A percentile compares a stretch with the other conserved stretches of the same genome.
These are phyloP conservation scores for Pilasporangium apinafurcum DNA, from an alignment of 352 stramenopile genomes.

Conservation along the genomic window DNA sequence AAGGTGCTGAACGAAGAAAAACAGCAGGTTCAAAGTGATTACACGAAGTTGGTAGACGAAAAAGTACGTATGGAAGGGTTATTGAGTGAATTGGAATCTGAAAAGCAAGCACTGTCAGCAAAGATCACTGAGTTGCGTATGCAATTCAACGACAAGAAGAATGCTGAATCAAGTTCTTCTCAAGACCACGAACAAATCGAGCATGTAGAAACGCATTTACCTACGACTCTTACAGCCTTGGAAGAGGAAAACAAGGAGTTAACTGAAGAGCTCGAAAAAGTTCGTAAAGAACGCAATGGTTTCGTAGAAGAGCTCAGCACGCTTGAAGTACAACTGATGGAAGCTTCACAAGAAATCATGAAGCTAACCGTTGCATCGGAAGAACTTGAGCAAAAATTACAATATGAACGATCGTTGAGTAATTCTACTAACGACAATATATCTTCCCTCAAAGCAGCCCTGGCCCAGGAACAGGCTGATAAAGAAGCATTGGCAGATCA, in stretches of 20 bases:
- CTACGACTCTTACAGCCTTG: no score
- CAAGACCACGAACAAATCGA: not conserved
- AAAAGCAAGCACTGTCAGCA: slow-evolving; percentile 1
- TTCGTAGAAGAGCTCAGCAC: slow-evolving; percentile 37
- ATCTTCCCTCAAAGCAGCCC: no score
- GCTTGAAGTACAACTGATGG: slow-evolving; percentile 40
- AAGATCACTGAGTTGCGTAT: slow-evolving; percentile 1
- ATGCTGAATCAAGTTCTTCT: not conserved
- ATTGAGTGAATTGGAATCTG: no score
- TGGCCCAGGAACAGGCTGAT: no score
- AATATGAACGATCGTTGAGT: no score
- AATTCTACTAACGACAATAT: no score
- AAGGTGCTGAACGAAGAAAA: no score
- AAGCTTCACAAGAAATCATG: slow-evolving; percentile 39
- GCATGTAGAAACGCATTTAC: no score
- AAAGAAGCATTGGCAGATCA: not conserved
- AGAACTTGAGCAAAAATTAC: slow-evolving; percentile 5
- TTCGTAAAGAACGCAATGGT: slow-evolving; percentile 24
- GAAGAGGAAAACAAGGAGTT: slow-evolving; percentile 16
- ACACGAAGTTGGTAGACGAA: no score
- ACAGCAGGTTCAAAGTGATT: no score
- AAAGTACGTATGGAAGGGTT: no score
- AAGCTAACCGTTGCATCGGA: slow-evolving; percentile 5
- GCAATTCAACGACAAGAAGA: slow-evolving; percentile 13
- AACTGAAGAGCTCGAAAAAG: slow-evolving; percentile 16